A percentile compares a stretch with the other conserved stretches of the same genome.
Conservation (phyloP, 352 stramenopile species). For the Phytophthora nicotianae region DNA sequence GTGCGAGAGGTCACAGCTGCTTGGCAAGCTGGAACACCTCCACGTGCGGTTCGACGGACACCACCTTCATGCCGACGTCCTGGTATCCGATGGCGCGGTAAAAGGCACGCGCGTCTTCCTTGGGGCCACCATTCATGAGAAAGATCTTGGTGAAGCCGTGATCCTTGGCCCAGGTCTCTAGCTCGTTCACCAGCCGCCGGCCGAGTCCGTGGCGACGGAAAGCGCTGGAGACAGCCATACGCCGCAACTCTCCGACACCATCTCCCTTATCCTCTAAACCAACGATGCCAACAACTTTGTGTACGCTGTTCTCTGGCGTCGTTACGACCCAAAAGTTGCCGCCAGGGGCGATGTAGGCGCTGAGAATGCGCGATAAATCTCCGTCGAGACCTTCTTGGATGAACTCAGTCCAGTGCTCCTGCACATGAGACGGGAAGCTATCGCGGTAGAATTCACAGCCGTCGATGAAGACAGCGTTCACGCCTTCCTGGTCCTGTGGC, state of each 20-base stretch:
- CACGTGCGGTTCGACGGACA: constrained; percentile 40
- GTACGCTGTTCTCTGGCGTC: constrained; percentile 11
- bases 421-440: constrained; percentile 15
- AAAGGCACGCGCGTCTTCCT: constrained; percentile 40
- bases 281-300: constrained; percentile 45
- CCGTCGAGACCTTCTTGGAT: constrained; percentile 35
- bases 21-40: constrained; percentile 44
- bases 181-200: constrained; percentile 38
- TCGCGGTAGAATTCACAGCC: constrained; percentile 33
- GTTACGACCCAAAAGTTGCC: constrained; percentile 54
- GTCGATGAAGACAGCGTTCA: constrained; percentile 34
- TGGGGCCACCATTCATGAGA: constrained; percentile 44
- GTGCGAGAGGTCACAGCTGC: constrained; percentile 24
- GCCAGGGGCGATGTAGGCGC: constrained; percentile 36
- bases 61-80: constrained; percentile 25
- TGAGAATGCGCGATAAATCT: constrained; percentile 37
- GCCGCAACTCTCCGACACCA: constrained; percentile 44
- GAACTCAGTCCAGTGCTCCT: constrained; percentile 34
- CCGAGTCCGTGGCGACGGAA: constrained; percentile 49
- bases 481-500: constrained; percentile 19
- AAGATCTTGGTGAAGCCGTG: constrained; percentile 38
- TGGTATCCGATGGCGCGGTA: constrained; percentile 44
- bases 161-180: constrained; percentile 45
- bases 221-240: constrained; percentile 44
- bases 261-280: constrained; percentile 41